A percentile compares a stretch with the other conserved stretches of the same genome.
These are phyloP conservation scores for Flaveria ramosissima DNA, from an alignment of 129 eudicot species.

Conservation along the genomic window DNA sequence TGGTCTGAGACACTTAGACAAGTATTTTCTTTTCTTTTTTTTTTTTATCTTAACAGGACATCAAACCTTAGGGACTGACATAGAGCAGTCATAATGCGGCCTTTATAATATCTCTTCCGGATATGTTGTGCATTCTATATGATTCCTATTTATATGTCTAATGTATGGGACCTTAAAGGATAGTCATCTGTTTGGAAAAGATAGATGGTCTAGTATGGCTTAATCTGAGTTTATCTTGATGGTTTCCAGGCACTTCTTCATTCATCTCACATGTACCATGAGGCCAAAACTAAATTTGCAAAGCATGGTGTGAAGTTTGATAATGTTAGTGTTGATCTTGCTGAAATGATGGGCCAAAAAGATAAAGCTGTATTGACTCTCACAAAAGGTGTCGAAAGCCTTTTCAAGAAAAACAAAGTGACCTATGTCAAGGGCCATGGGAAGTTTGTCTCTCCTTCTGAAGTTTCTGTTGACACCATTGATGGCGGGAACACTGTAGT, in stretches of 20 bases:
- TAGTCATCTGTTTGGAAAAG: no score
- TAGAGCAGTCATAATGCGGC: no score
- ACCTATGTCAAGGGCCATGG: constrained; percentile 84
- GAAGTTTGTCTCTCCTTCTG: constrained; percentile 74
- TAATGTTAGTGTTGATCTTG: constrained; percentile 73
- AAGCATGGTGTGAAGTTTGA: constrained; percentile 74
- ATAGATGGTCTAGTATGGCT: neutral
- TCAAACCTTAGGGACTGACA: no score
- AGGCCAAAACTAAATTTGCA: constrained; percentile 72
- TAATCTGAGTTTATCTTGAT: neutral
- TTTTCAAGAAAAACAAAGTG: constrained; percentile 89
- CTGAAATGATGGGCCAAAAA: constrained; percentile 92
- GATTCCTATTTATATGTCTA: no score
- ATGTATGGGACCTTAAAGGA: no score
- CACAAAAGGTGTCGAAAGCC: constrained; percentile 78
- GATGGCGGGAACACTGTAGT: constrained; percentile 20
- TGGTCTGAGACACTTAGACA: no score
- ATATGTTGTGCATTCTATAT: no score
- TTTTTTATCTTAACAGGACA: no score
- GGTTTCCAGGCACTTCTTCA: constrained; percentile 80
- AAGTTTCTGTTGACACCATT: constrained; percentile 42
- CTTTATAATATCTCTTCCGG: neutral
- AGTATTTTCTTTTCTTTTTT: no score
- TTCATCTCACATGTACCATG: constrained; percentile 94
- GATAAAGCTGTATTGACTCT: constrained; percentile 79